A percentile compares a stretch with the other conserved stretches of the same genome.
These are phyloP conservation scores for Scedosporium apiospermum DNA, from an alignment of 2,329 filamentous ascomycete species.

Conservation along the genomic window DNA sequence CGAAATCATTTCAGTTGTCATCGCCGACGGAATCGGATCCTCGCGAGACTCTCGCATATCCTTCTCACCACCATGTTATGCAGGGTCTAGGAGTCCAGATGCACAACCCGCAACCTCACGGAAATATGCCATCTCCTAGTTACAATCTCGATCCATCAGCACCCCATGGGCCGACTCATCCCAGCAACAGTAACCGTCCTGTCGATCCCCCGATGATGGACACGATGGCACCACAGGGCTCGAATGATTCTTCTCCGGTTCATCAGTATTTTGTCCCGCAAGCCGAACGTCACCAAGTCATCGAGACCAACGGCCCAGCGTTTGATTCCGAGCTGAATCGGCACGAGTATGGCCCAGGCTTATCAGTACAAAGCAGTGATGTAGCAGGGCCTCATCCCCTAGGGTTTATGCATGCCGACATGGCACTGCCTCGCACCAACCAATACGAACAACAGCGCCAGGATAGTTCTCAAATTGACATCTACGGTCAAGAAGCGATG, in stretches of 20 bases:
- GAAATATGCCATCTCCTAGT: background rate
- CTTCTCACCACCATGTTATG: background rate
- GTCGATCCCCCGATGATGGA: background rate
- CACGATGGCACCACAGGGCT: background rate
- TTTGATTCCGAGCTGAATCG: background rate
- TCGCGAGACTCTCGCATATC: background rate
- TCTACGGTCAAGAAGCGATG: background rate
- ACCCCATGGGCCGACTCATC: background rate
- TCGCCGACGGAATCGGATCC: background rate
- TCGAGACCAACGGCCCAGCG: background rate
- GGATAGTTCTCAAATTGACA: background rate
- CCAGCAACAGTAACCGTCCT: background rate
- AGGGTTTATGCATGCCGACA: background rate
- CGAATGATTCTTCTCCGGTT: background rate
- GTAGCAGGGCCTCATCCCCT: background rate
- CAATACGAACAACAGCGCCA: background rate
- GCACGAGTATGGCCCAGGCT: background rate
- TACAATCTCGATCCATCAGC: background rate
- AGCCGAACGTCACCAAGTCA: slow-evolving; percentile 3
- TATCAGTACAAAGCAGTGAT: background rate
- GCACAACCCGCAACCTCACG: background rate
- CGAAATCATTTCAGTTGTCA: background rate
- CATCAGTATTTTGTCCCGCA: background rate
- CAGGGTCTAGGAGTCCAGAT: background rate
- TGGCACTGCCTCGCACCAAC: background rate